Conservation (phyloP, 129 eudicot species). For the Flaveria sonorensis region DNA sequence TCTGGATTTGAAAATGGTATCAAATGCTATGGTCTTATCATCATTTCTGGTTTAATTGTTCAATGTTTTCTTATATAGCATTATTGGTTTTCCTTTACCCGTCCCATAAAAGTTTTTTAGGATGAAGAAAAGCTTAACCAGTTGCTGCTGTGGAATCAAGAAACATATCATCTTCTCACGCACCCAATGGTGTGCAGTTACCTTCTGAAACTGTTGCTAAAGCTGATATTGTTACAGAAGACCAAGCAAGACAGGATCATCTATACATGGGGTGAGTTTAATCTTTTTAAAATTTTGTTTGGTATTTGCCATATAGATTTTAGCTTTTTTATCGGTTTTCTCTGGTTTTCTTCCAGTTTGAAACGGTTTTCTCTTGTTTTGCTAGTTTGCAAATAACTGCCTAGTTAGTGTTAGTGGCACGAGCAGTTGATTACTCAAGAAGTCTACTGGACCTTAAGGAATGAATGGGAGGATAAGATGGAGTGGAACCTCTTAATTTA, state of each 20-base stretch:
- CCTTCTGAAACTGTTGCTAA: conserved; percentile 28
- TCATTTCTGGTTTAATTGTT: too few relatives aligned
- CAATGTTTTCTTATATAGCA: too few relatives aligned
- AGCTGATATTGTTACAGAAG: conserved; percentile 28
- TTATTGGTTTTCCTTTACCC: too few relatives aligned
- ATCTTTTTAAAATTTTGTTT: too few relatives aligned
- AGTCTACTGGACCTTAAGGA: conserved; percentile 30
- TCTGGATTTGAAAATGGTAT: too few relatives aligned
- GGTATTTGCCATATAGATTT: too few relatives aligned
- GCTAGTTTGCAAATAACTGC: too few relatives aligned
- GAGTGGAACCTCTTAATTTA: conserved; percentile 31
- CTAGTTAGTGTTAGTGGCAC: neutral
- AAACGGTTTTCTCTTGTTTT: too few relatives aligned
- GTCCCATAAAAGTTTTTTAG: too few relatives aligned
- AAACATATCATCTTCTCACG: conserved; percentile 19
- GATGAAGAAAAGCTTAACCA: conserved; percentile 21
- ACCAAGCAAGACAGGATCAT: conserved; percentile 32
- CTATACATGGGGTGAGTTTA: conserved; percentile 35
- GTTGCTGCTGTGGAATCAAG: conserved; percentile 31
- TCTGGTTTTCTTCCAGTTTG: too few relatives aligned
- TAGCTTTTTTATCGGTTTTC: too few relatives aligned
- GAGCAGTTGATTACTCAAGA: conserved; percentile 14
- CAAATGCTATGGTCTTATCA: too few relatives aligned
- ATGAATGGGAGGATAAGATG: conserved; percentile 18
- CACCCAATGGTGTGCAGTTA: conserved; percentile 8